Conservation (phyloP, 2,329 filamentous ascomycete species). For the Fusarium cyanostomum region DNA sequence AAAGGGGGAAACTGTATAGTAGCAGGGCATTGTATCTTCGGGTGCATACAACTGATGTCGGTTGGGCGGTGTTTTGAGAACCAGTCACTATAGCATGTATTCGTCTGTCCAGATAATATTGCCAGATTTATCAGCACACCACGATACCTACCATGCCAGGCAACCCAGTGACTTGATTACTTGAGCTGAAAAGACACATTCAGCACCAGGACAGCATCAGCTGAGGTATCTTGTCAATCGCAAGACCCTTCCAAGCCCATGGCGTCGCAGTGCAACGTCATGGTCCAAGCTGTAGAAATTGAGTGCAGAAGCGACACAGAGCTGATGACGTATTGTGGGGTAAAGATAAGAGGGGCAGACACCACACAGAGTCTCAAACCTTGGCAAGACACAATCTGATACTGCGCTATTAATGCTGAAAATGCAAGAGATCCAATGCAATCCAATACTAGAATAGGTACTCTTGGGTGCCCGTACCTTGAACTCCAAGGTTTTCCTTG, state of each 20-base stretch:
- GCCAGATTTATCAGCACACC: conserved; percentile 12
- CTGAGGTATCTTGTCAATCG: background rate
- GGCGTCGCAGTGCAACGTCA: conserved; percentile 10
- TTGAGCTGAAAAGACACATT: background rate
- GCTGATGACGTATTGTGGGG: conserved; percentile 41
- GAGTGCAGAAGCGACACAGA: background rate
- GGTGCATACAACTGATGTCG: conserved; percentile 24
- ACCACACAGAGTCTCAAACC: conserved; percentile 1
- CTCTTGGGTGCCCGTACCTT: background rate
- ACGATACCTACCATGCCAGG: conserved; percentile 6
- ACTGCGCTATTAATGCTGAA: background rate
- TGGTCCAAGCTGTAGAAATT: conserved; percentile 6
- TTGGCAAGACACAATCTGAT: background rate
- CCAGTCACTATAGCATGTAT: conserved; percentile 14
- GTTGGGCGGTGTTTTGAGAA: conserved; percentile 27
- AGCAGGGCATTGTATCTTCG: conserved; percentile 24
- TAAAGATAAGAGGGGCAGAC: conserved; percentile 20
- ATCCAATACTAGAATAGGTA: background rate
- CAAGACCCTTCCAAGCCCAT: background rate
- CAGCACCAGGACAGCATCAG: background rate
- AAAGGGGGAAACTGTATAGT: conserved; percentile 34
- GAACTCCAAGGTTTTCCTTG: background rate
- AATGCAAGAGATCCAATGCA: too few species aligned
- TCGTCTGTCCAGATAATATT: conserved; percentile 18
- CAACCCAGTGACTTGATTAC: background rate